Percentiles rank a stretch among this genome's conserved stretches.
phyloP scores from a whole-genome alignment of 495 filamentous ascomycete genomes.

The Cercophora samala region DNA sequence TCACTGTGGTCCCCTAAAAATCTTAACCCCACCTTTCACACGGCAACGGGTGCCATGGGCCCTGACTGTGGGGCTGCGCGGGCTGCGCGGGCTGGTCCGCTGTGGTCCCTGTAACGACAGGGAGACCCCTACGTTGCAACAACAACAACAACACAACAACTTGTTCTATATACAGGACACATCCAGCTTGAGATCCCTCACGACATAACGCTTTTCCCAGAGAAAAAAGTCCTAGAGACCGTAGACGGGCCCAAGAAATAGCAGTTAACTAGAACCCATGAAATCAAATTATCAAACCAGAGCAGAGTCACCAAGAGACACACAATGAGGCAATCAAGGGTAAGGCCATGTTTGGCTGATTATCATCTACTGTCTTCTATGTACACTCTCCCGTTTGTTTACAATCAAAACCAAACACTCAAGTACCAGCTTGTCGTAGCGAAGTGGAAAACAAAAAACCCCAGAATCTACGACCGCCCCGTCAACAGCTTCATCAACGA shows the following conservation, averaged over 20 bases:
- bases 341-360: neutral
- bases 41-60: neutral
- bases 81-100: neutral
- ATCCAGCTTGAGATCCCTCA: too few species aligned
- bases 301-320: neutral
- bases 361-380: neutral
- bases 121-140: neutral
- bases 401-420: neutral
- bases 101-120: neutral
- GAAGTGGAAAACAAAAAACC: neutral
- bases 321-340: neutral
- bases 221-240: too few species aligned
- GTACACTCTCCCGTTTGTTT: neutral
- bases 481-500: slow-evolving; percentile 24
- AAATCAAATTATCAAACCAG: neutral
- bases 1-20: neutral
- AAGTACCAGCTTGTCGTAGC: neutral
- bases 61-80: neutral
- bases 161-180: neutral
- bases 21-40: neutral
- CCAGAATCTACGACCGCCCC: slow-evolving; percentile 8
- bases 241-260: too few species aligned
- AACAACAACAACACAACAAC: neutral
- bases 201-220: too few species aligned
- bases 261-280: too few species aligned